A percentile compares a stretch with the other conserved stretches of the same genome.
Evolutionary conservation across 2,329 filamentous ascomycete genomes (phyloP).

Genomic region (Coccinonectria pachysandricola): DNA sequence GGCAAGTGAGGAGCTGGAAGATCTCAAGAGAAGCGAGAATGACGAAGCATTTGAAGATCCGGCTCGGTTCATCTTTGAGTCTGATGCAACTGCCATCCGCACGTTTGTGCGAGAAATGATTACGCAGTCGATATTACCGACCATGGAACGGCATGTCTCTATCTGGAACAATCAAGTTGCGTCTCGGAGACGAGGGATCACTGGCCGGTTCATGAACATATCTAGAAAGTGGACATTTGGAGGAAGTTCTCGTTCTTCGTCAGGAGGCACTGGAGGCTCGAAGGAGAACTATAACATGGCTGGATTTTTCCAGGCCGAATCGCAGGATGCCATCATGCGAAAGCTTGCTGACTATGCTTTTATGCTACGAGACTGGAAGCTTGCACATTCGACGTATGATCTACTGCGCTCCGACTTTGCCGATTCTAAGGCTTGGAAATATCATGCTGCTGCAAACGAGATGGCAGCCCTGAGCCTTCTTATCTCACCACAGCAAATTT

Average conservation of each 20-base stretch:
- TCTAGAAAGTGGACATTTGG: conserved; percentile 89
- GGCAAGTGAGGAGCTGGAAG: conserved; percentile 70
- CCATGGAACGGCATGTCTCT: conserved; percentile 86
- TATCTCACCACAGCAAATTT: conserved; percentile 60
- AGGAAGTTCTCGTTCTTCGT: conserved; percentile 49
- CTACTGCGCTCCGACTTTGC: conserved; percentile 79
- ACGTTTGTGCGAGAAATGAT: conserved; percentile 92
- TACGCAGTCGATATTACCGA: conserved; percentile 85
- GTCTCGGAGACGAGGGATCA: conserved; percentile 76
- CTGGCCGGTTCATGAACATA: conserved; percentile 87
- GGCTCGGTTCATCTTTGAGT: conserved; percentile 77
- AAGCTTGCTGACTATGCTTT: conserved; percentile 93
- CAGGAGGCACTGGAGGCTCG: conserved; percentile 37
- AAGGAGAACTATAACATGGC: conserved; percentile 67
- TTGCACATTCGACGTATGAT: conserved; percentile 87
- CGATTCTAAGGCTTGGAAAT: conserved; percentile 94
- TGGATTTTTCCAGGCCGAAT: conserved; percentile 75
- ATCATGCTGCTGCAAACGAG: conserved; percentile 88
- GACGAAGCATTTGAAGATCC: conserved; percentile 61
- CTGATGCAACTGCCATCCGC: conserved; percentile 77
- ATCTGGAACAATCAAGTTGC: conserved; percentile 97
- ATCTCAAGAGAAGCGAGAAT: conserved; percentile 57
- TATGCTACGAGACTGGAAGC: conserved; percentile 93
- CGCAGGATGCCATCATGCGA: conserved; percentile 82
- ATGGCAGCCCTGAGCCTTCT: conserved; percentile 85